Evolutionary conservation across 768 basidiomycete species (phyloP), one percentile per base, ranked within the genome.

Genomic region (Hypsizygus marmoreus): DNA sequence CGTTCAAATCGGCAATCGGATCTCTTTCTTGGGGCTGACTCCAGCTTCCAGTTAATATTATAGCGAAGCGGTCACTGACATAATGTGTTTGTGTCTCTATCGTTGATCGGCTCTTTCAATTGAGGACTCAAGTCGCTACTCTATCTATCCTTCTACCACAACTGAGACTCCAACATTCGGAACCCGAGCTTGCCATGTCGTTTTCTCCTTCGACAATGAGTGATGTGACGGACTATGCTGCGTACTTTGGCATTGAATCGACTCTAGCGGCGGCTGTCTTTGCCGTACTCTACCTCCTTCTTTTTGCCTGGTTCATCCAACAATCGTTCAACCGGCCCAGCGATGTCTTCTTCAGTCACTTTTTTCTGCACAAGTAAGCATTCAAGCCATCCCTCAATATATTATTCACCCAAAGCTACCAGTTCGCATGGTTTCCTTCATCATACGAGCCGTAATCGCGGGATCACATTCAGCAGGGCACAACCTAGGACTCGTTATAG

Each of bases 361-460:
- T 43, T 65, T n/a, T 68, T 68, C 43, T 64, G 64, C 30, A 13
- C 43, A 6, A 49, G 66, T 65, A 42, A 48, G 61, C 2, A n/a
- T n/a, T n/a, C n/a, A n/a, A n/a, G n/a, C n/a, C n/a, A n/a, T 23
- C 22, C 33, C 20, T 35, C 10, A 16, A 13, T 14, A 22, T 9
- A 14, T 29, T 13, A 6, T 30, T 28, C 6, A n/a, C 11, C 12
- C 7, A 14, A n/a, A 22, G 13, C 7, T 8, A 9, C 2, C 25
- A 68, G 66, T 62, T 20, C 64, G 67, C n/a, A 29, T 62, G 11
- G 43, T 53, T 1, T 62, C 61, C 4, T 68, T 68, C 33, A 45
- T 54, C 4, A 35, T 68, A 16, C 63, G 65, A n/a, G 59, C 61
- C 14, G 44, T 59, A 0, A 31, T 67, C 8, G 54, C 59, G 11